A percentile compares a stretch with the other conserved stretches of the same genome.
Evolutionary conservation across 306 rosid genomes (phyloP).

Genomic region (Bauhinia variegata): DNA sequence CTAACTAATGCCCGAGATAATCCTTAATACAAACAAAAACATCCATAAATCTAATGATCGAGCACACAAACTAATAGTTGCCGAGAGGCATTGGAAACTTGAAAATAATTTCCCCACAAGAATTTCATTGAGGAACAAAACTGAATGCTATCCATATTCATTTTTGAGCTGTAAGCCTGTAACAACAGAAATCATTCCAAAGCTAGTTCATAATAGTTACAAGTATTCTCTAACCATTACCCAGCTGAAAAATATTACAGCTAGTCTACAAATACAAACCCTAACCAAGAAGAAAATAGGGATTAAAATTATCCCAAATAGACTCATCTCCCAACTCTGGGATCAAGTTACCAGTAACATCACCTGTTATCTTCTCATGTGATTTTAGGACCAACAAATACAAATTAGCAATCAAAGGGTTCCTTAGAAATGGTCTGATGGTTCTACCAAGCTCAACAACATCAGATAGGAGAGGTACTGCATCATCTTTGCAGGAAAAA

Average conservation of each 20-base stretch:
- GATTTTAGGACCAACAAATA: constrained; percentile 58
- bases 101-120: constrained; percentile 10
- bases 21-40: too few species aligned
- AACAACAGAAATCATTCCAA: constrained; percentile 21
- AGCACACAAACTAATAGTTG: neutral
- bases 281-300: constrained; percentile 81
- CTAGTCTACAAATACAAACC: constrained; percentile 42
- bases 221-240: constrained; percentile 24
- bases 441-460: constrained; percentile 58
- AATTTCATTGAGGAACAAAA: neutral
- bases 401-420: constrained; percentile 74
- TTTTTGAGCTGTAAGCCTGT: neutral
- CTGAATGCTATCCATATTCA: neutral
- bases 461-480: constrained; percentile 43
- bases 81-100: neutral
- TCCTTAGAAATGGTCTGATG: constrained; percentile 64
- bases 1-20: too few species aligned
- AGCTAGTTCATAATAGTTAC: constrained; percentile 24
- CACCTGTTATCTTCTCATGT: constrained; percentile 54
- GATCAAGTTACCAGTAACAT: constrained; percentile 34
- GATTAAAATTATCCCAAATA: constrained; percentile 73
- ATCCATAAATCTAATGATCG: neutral
- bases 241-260: neutral
- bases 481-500: constrained; percentile 41
- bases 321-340: constrained; percentile 43